Evolutionary conservation across 2,329 filamentous ascomycete species (phyloP).

Genomic region (Aspergillus pseudotamarii): DNA sequence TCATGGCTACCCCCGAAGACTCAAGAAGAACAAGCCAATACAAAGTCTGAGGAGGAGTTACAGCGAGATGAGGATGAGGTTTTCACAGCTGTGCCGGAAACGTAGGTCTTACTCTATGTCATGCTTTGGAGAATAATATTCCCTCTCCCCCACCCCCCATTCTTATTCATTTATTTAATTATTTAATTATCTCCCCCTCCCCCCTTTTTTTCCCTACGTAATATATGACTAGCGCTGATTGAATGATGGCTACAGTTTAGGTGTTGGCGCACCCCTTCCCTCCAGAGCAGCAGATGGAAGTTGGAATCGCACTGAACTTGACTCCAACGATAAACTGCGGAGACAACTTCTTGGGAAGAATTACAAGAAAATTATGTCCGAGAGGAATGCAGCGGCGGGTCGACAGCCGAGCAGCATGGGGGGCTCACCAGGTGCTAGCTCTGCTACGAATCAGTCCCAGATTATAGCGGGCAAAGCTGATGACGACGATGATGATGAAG

Average conservation of each 20-base stretch:
- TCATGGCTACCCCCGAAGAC: conserved; percentile 59
- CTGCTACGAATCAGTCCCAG: neutral
- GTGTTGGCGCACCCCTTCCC: conserved; percentile 52
- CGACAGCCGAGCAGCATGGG: neutral
- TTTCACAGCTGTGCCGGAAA: conserved; percentile 56
- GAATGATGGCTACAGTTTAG: conserved; percentile 40
- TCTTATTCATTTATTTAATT: neutral
- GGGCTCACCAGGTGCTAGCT: neutral
- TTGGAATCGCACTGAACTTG: conserved; percentile 43
- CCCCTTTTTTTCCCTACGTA: neutral
- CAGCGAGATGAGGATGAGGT: conserved; percentile 58
- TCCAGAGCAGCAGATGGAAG: conserved; percentile 43
- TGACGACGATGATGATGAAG: conserved; percentile 44
- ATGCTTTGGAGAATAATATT: no score
- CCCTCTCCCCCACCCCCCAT: no score
- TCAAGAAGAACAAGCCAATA: conserved; percentile 38
- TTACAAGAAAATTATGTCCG: conserved; percentile 43
- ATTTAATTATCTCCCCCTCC: conserved; percentile 7
- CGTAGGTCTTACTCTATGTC: conserved; percentile 41
- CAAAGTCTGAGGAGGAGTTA: conserved; percentile 48
- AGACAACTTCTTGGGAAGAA: conserved; percentile 50
- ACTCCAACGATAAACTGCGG: conserved; percentile 48
- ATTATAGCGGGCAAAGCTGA: conserved; percentile 9
- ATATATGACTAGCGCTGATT: neutral
- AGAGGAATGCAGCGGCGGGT: conserved; percentile 45